Base-by-base conservation (phyloP, 2,329 filamentous ascomycete species). In the Lachnellula subtilissima region DNA sequence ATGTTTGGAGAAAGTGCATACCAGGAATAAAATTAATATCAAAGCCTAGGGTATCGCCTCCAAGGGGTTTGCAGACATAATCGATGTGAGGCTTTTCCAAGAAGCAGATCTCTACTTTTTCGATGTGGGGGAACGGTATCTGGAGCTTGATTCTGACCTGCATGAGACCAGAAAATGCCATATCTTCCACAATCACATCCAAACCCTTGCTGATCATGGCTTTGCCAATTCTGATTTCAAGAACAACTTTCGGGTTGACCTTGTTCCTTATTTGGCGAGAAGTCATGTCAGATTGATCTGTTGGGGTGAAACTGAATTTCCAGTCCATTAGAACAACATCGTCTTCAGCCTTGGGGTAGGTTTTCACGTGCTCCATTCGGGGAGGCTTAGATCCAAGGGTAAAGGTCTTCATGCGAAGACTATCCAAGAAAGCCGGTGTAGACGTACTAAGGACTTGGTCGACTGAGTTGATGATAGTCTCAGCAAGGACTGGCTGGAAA, bases 21-120 rank as follows among this genome's bases (percentile, higher is more conserved):
- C 93, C 93, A 17, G 94, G 94, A 64, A 99, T 95, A 74, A 99
- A 97, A 76, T 97, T 97, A 79, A 99, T 97, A 69, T 99, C 94
- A 70, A 99, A 97, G 40, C 94, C 94, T 62, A 99, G 90, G 2
- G 83, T 92, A 59, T 99, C 94, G 58, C 95, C 95, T 65, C 94
- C 94, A 14, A 99, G 82, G 2, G 94, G 94, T 73, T 99, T 99
- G 80, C 94, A 97, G 56, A 96, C 92, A 69, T 97, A 99, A 74
- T 99, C 94, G 62, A 99, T 92, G 28, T 32, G 28, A 2, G 94
- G 94, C 35, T 85, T 84, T 63, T 91, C 91, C 56, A 97, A 75
- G 79, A 99, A 99, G 72, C 88, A 96, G 75, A 99, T 90, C 66
- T 99, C 94, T 45, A 97, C 82, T 64, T 88, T 90, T 65, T 99